These are phyloP conservation scores for Xylariaceae sp. DNA, from an alignment of 2,329 filamentous ascomycete species.

Conservation along the genomic window DNA sequence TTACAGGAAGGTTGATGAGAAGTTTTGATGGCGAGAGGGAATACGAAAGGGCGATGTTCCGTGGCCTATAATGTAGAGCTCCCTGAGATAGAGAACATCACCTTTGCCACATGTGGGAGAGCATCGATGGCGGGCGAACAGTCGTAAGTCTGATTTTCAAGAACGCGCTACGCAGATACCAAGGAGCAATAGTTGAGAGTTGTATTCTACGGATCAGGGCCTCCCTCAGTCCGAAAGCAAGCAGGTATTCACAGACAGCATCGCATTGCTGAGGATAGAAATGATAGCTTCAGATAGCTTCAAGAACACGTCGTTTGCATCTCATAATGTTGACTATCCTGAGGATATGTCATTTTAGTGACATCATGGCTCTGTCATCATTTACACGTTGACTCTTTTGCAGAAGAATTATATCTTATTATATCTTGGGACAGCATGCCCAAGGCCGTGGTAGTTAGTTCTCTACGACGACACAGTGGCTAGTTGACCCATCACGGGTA, in stretches of 20 bases:
- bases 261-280: neutral
- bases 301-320: neutral
- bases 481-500: conserved; percentile 26
- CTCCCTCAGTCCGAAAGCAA: neutral
- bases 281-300: conserved; percentile 1
- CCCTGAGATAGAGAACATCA: neutral
- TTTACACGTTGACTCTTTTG: too few species aligned
- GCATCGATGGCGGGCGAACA: neutral
- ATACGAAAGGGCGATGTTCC: neutral
- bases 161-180: conserved; percentile 5
- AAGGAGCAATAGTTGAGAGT: neutral
- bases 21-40: neutral
- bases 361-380: neutral
- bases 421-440: too few species aligned
- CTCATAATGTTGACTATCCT: neutral
- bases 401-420: too few species aligned
- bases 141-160: conserved; percentile 5
- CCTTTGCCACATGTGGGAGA: neutral
- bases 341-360: neutral
- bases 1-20: neutral
- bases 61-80: neutral
- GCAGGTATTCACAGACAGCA: neutral
- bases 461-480: conserved; percentile 21
- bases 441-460: too few species aligned
- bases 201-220: conserved; percentile 2